Percentiles rank a stretch among this genome's conserved stretches.
These are phyloP conservation scores for Bathelium albidoporum DNA, from an alignment of 495 filamentous ascomycete genomes.

Conservation along the genomic window DNA sequence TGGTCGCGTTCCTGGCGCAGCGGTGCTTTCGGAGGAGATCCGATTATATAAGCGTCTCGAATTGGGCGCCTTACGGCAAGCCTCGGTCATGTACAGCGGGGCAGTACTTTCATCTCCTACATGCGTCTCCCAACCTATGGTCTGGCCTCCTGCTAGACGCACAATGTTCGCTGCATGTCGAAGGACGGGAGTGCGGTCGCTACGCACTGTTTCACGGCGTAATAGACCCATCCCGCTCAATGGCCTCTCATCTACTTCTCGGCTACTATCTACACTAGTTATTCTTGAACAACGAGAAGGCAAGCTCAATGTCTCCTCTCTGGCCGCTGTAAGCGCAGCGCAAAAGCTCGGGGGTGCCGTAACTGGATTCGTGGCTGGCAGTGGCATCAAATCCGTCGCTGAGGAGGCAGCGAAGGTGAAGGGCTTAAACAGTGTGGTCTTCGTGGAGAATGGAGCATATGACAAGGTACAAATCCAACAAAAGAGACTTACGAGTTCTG, in stretches of 20 bases:
- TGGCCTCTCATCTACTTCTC: conserved; percentile 13
- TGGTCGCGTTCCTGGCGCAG: not conserved
- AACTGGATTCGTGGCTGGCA: conserved; percentile 82
- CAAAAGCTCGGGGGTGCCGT: conserved; percentile 75
- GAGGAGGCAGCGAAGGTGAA: conserved; percentile 80
- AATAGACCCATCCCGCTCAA: not conserved
- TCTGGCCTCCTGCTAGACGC: not conserved
- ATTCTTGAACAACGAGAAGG: conserved; percentile 90
- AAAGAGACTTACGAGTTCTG: not conserved
- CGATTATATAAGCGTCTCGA: not conserved
- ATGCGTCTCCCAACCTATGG: not conserved
- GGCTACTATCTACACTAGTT: conserved; percentile 78
- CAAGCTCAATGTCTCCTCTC: conserved; percentile 68
- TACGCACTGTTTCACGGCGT: not conserved
- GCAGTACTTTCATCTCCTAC: not conserved
- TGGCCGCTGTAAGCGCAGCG: conserved; percentile 79
- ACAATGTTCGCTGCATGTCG: not conserved
- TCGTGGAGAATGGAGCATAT: conserved; percentile 79
- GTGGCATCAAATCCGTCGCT: conserved; percentile 66
- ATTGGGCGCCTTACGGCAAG: not conserved
- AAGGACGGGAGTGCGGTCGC: not conserved
- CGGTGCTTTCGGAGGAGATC: not conserved
- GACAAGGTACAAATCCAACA: conserved; percentile 57
- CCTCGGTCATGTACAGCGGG: not conserved
- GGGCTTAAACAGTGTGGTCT: conserved; percentile 82